Percentiles rank a stretch among this genome's conserved stretches.
These are phyloP conservation scores for Diaporthe helianthi DNA, from an alignment of 2,329 filamentous ascomycete species.

Conservation along the genomic window DNA sequence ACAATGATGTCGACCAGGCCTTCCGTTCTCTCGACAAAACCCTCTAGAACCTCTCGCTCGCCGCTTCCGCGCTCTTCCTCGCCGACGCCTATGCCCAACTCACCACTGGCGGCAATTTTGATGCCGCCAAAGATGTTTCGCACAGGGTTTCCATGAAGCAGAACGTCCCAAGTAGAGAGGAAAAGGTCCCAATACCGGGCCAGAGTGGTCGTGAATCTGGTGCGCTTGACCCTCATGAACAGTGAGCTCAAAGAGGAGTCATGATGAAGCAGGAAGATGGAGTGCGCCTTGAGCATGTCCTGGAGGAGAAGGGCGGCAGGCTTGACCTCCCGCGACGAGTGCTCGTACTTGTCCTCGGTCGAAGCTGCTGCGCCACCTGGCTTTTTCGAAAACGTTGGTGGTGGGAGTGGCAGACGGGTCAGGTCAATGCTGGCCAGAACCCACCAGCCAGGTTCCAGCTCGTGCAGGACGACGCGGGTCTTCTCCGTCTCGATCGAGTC, in stretches of 20 bases:
- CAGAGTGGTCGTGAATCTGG: slow-evolving; percentile 75
- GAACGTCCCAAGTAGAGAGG: slow-evolving; percentile 81
- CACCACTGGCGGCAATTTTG: slow-evolving; percentile 87
- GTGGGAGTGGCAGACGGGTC: slow-evolving; percentile 72
- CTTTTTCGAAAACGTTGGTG: slow-evolving; percentile 47
- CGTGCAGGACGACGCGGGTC: slow-evolving; percentile 81
- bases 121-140: slow-evolving; percentile 81
- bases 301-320: slow-evolving; percentile 78
- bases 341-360: slow-evolving; percentile 65
- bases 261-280: slow-evolving; percentile 87
- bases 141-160: slow-evolving; percentile 88
- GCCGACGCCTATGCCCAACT: slow-evolving; percentile 91
- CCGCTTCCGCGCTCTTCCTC: slow-evolving; percentile 95
- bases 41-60: slow-evolving; percentile 90
- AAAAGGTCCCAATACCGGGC: slow-evolving; percentile 81
- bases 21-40: slow-evolving; percentile 79
- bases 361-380: slow-evolving; percentile 35
- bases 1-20: slow-evolving; percentile 89
- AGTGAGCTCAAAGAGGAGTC: slow-evolving; percentile 75
- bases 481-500: slow-evolving; percentile 93
- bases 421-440: slow-evolving; percentile 86
- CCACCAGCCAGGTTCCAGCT: slow-evolving; percentile 95
- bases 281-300: slow-evolving; percentile 83
- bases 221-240: slow-evolving; percentile 67
- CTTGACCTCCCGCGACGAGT: slow-evolving; percentile 89